A percentile compares a stretch with the other conserved stretches of the same genome.
Conservation (phyloP, 345 rosid genomes). For the Linum trigynum region DNA sequence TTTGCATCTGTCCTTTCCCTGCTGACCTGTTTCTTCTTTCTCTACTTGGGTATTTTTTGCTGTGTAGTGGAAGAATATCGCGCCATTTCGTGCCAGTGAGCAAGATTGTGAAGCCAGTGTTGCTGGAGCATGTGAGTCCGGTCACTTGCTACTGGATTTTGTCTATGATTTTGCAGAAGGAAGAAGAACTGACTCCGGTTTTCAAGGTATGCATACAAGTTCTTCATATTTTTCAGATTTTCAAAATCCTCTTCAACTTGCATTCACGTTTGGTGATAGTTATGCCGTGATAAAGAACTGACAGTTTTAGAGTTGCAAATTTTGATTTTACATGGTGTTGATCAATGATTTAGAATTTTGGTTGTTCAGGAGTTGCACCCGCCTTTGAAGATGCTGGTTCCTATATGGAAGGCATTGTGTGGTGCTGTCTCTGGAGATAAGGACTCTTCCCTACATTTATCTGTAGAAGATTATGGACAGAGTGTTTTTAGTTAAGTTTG, state of each 20-base stretch:
- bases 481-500: not conserved
- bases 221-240: not conserved
- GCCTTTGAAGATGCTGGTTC: constrained; percentile 40
- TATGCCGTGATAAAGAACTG: too few species aligned
- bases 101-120: constrained; percentile 15
- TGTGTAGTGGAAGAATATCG: constrained; percentile 47
- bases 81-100: constrained; percentile 60
- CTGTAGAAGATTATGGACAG: not conserved
- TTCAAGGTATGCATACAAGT: constrained; percentile 8
- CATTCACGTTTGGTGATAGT: too few species aligned
- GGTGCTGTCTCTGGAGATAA: constrained; percentile 15
- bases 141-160: constrained; percentile 84
- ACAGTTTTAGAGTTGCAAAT: too few species aligned
- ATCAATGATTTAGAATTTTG: not conserved
- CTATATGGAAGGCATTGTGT: constrained; percentile 77
- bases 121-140: constrained; percentile 67
- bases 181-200: not conserved
- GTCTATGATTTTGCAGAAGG: constrained; percentile 17
- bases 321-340: too few species aligned
- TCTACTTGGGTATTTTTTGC: not conserved
- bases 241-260: not conserved
- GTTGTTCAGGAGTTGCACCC: constrained; percentile 34
- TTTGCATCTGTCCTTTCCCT: not conserved
- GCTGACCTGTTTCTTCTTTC: not conserved
- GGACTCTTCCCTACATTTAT: not conserved